Conservation (phyloP, 83 land plant genomes). For the Larix sibirica region DNA sequence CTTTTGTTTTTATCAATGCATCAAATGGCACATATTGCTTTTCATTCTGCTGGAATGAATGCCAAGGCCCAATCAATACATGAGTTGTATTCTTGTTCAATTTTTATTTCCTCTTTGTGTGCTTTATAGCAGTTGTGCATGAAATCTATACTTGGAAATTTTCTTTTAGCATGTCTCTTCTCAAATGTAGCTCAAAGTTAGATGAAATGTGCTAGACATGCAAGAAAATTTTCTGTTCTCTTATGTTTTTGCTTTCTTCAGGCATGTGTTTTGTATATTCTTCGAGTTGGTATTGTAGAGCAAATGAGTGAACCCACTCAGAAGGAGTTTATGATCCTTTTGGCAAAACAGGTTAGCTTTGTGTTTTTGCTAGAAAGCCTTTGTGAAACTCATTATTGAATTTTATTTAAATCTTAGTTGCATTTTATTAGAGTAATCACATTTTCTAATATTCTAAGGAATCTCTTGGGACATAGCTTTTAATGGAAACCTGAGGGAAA, state of each 20-base stretch:
- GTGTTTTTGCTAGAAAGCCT: background rate
- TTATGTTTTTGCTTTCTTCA: constrained; percentile 26
- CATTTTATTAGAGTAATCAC: background rate
- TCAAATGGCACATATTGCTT: background rate
- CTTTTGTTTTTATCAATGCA: background rate
- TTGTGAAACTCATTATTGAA: background rate
- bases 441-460: background rate
- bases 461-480: background rate
- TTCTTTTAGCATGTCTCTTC: background rate
- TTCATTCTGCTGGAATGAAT: background rate
- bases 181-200: background rate
- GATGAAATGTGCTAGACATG: background rate
- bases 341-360: constrained; percentile 77
- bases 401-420: background rate
- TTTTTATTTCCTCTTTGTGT: background rate
- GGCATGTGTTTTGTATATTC: constrained; percentile 98
- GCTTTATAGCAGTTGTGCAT: background rate
- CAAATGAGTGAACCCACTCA: constrained; percentile 97
- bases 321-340: constrained; percentile 67
- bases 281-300: constrained; percentile 95
- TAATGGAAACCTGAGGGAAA: background rate
- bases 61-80: background rate
- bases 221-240: background rate
- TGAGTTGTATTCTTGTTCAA: background rate
- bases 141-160: background rate